Base-by-base conservation (phyloP, 805 yeast genomes). In the Debaryomyces castellii region DNA sequence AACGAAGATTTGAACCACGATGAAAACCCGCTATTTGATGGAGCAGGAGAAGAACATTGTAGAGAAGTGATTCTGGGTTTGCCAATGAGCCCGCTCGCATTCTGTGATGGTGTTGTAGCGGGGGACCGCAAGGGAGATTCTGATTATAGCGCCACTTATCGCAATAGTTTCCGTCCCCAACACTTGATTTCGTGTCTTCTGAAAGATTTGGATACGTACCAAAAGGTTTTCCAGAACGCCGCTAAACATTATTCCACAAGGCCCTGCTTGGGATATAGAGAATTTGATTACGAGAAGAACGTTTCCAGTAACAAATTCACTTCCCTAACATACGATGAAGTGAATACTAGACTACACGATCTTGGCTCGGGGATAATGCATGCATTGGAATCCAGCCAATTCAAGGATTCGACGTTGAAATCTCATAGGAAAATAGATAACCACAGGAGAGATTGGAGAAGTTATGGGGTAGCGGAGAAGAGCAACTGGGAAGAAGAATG, bases 311-410 rank as follows among this genome's bases (percentile, higher is more conserved):
- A 39, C 10, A 11, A 30, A 32, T 60, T 45, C 46, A 40, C 47
- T 12, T 38, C 51, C 17, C 45, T 49, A 33, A 57, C 62, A 1
- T 74, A 60, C 42, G 46, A 49, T 14, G 60, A 66, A 25, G 65
- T 71, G 11, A 59, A 67, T 33, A 42, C 47, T n/a, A 55, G 67
- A 44, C 65, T 64, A 44, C 53, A 58, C 41, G 44, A 57, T 32
- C 51, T 75, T 23, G 77, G 77, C 5, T 59, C 77, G 2, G 80
- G 79, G 8, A 51, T 74, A 36, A 48, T 73, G 21, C 53, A 52
- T 40, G 24, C 51, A 38, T 63, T 57, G 41, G 44, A 51, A 20
- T 51, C 54, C 45, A 66, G 63, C 46, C 64, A 62, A n/a, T 66
- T 40, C 49, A 46, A 54, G 17, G 34, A 39, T 10, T 11, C 16